Evolutionary conservation across 208 protist species (phyloP), one percentile per base, ranked within the genome.

Genomic region (Acanthamoeba lenticulata): DNA sequence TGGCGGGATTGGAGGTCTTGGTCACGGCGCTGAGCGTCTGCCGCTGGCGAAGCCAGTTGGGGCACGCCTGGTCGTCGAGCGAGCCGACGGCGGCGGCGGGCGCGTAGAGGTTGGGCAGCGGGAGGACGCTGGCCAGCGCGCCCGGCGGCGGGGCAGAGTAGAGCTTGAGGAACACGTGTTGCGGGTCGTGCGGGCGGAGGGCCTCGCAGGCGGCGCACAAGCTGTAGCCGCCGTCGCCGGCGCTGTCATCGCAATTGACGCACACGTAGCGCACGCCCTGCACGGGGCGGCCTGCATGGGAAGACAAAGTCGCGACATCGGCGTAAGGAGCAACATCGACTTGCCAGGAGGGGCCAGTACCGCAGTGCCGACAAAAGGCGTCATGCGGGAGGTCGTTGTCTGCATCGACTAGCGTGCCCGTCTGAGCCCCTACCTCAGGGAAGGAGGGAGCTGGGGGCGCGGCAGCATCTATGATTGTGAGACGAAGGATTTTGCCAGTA

Each of bases 161-260:
- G 24, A 86, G 7, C 77, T 86, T 86, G 77, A 86, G 77, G 44
- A 86, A 86, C 11, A 86, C 42, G 34, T 86, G 77, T 27, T 47
- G 38, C n/a, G 77, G 7, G 34, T 60, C 77, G 34, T 86, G 77
- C 13, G 38, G 69, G 6, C 69, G 32, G 34, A 38, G 17, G 17
- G 27, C 27, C 69, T 79, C 69, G 38, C 69, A 79, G 6, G 9
- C 36, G 0, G 69, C 34, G 21, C 69, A 79, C 19, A 79, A 36
- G 38, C 69, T 79, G 69, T 79, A 79, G 69, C 27, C 69, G 34
- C 5, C 19, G 6, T 5, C 47, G 47, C 15, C 47, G 47, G 57
- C n/a, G n/a, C n/a, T n/a, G n/a, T n/a, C n/a, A n/a, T n/a, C 69
- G 34, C 69, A 79, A 17, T 79, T 79, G 27, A 79, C 38, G 69